Conservation (phyloP, 768 basidiomycete species). For the Russula emetica region DNA sequence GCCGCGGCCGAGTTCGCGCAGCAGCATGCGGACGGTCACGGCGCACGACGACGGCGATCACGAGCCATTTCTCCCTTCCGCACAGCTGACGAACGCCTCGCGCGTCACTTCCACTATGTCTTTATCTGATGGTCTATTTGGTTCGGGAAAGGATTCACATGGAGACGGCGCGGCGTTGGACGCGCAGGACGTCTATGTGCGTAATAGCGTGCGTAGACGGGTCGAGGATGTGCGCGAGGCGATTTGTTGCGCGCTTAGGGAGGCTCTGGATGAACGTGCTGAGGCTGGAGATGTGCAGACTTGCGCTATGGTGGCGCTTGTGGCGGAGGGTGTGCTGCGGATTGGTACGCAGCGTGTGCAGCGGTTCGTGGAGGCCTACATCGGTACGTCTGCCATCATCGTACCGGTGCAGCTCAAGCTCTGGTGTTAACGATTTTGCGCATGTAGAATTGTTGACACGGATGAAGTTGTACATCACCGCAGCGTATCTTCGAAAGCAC, state of each 20-base stretch:
- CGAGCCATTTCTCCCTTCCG: conserved; percentile 17
- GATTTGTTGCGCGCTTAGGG: conserved; percentile 9
- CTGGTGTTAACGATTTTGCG: conserved; percentile 5
- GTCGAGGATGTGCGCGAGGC: conserved; percentile 20
- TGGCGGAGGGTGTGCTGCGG: conserved; percentile 56
- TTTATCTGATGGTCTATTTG: conserved; percentile 24
- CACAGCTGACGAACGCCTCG: neutral
- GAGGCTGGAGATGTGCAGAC: conserved; percentile 73
- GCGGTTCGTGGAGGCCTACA: conserved; percentile 65
- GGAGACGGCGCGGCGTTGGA: conserved; percentile 1
- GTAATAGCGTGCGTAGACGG: conserved; percentile 14
- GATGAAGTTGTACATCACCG: conserved; percentile 56
- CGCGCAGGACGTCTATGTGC: conserved; percentile 11
- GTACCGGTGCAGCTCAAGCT: neutral
- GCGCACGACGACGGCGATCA: conserved; percentile 34
- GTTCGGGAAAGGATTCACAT: neutral
- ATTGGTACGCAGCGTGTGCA: conserved; percentile 43
- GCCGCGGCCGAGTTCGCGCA: conserved; percentile 51
- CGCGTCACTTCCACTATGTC: conserved; percentile 11
- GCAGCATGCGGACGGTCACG: conserved; percentile 69
- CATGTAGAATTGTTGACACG: conserved; percentile 57
- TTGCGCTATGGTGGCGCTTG: conserved; percentile 65
- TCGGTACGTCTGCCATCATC: conserved; percentile 46
- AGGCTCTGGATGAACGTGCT: conserved; percentile 22
- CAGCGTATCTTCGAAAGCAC: conserved; percentile 73